Conservation (phyloP, 106 monocot genomes). For the Platanthera guangdongensis region DNA sequence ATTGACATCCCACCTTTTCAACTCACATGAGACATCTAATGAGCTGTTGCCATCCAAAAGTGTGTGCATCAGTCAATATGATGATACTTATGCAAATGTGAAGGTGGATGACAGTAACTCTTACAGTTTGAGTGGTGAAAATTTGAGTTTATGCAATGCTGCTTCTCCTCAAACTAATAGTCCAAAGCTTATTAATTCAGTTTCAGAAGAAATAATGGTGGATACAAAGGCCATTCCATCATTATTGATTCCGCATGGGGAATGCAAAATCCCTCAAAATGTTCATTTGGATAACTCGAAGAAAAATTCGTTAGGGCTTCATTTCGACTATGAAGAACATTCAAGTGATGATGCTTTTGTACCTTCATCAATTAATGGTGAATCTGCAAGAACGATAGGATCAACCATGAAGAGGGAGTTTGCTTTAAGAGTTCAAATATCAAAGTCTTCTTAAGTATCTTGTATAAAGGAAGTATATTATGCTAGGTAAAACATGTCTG, state of each 20-base stretch:
- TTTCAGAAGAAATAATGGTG: background rate
- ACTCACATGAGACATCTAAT: background rate
- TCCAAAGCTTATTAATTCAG: background rate
- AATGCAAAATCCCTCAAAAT: background rate
- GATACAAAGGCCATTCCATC: background rate
- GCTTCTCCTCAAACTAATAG: background rate
- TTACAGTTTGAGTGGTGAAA: background rate
- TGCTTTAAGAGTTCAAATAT: constrained; percentile 28
- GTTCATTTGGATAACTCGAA: constrained; percentile 8
- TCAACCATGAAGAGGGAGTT: constrained; percentile 24
- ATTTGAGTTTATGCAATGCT: background rate
- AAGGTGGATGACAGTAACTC: constrained; percentile 9
- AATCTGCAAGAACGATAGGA: constrained; percentile 12
- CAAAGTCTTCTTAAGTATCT: constrained; percentile 29
- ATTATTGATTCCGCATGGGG: constrained; percentile 5
- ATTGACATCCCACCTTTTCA: background rate
- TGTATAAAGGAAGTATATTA: constrained; percentile 31
- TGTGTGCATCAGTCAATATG: constrained; percentile 5
- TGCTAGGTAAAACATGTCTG: constrained; percentile 51
- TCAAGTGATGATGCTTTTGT: constrained; percentile 14
- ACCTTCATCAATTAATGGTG: constrained; percentile 1
- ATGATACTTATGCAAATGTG: constrained; percentile 3
- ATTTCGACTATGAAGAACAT: constrained; percentile 15
- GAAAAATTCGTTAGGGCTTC: constrained; percentile 18
- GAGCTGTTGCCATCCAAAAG: background rate